Evolutionary conservation across 2,329 filamentous ascomycete genomes (phyloP), one percentile per base, ranked within the genome.

Genomic region (Alternaria sp.): DNA sequence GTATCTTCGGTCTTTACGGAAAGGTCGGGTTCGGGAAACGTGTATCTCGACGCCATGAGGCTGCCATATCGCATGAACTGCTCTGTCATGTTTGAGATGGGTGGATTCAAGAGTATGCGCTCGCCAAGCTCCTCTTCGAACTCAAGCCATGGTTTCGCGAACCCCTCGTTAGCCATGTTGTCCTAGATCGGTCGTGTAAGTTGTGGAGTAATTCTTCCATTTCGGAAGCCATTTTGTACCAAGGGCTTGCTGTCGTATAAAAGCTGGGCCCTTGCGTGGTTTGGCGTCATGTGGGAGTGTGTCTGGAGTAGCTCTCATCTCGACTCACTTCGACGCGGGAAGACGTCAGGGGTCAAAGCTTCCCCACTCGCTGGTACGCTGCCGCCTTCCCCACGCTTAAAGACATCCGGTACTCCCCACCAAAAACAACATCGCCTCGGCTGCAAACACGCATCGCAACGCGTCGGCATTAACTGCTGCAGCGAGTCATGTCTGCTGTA

Each of bases 71-170:
- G 59, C 11, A 54, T 54, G 36, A 70, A 76, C 3, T 56, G 51
- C 34, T 54, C 38, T 4, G 11, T 38, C 69, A 63, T 70, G 54
- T 39, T 57, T n/a, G 63, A 42, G 4, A 77, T 12, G 8, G 73
- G 64, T 0, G 68, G 71, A 38, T 68, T 46, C 12, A 76, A 62
- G 14, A 72, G 58, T 28, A 67, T 64, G 20, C 71, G 73, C 58
- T 70, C 64, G 16, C 75, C 75, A 11, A 74, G 61, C 28, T 76
- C 74, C 44, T 75, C 62, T 63, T 76, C 73, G 39, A 77, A 75
- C 73, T 74, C 72, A 32, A 71, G 18, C 72, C 72, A 74, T 41
- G 71, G 69, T 61, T 69, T 65, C 30, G 72, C 72, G 38, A 72
- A 71, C 14, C 68, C 71, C 51, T 71, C 67, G 42, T 60, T 58